Percentiles rank a stretch among this genome's conserved stretches.
These are phyloP conservation scores for Penicillium hordei DNA, from an alignment of 2,329 filamentous ascomycete species.

Conservation along the genomic window DNA sequence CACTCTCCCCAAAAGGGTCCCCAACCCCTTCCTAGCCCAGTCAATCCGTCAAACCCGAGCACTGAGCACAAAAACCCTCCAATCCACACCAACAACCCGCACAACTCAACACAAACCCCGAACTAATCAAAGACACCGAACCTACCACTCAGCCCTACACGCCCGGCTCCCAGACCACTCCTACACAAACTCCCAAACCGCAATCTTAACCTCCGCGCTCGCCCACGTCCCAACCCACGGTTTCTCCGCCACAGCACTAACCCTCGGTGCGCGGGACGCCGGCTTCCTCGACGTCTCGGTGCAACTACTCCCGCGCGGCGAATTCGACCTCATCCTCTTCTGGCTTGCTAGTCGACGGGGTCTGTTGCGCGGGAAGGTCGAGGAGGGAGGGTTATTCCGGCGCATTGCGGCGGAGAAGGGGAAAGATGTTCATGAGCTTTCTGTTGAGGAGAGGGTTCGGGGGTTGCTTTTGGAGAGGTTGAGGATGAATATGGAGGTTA, in stretches of 20 bases:
- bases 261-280: conserved; percentile 75
- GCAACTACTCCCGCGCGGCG: conserved; percentile 75
- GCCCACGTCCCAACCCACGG: conserved; percentile 75
- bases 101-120: too few species aligned
- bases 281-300: conserved; percentile 85
- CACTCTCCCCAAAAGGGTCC: conserved; percentile 3
- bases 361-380: conserved; percentile 37
- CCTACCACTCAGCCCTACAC: conserved; percentile 75
- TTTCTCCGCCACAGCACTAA: conserved; percentile 73
- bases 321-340: conserved; percentile 71
- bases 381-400: conserved; percentile 30
- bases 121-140: conserved; percentile 23
- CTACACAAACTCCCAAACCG: conserved; percentile 65
- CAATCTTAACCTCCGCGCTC: conserved; percentile 80
- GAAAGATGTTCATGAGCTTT: conserved; percentile 32
- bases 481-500: conserved; percentile 68
- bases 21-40: neutral
- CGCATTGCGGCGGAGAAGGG: conserved; percentile 11
- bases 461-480: conserved; percentile 73
- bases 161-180: conserved; percentile 55
- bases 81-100: conserved; percentile 1
- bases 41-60: neutral
- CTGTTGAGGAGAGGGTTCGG: conserved; percentile 65
- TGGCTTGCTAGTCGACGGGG: conserved; percentile 45
- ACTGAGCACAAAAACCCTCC: neutral